These are phyloP conservation scores for Xylaria flabelliformis DNA, from an alignment of 495 filamentous ascomycete genomes.

Conservation along the genomic window DNA sequence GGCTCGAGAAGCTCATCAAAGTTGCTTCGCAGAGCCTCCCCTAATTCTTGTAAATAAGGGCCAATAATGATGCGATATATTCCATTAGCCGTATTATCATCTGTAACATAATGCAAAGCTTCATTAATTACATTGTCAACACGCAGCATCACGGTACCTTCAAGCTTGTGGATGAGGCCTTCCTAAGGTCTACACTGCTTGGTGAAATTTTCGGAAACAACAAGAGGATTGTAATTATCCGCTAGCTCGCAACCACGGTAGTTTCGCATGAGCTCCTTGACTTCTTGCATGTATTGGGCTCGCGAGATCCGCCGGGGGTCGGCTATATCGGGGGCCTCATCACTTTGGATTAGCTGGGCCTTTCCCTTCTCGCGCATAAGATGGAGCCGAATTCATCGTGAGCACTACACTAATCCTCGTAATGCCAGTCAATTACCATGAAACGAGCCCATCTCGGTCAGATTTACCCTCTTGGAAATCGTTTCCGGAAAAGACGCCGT, in stretches of 20 bases:
- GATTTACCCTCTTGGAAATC: no score
- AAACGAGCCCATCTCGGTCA: no score
- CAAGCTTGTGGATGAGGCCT: background rate
- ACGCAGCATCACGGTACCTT: background rate
- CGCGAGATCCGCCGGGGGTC: background rate
- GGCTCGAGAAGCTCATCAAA: background rate
- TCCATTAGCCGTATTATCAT: background rate
- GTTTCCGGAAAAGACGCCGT: no score
- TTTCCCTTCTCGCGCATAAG: background rate
- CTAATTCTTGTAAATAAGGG: background rate
- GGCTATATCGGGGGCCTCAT: background rate
- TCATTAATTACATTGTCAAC: background rate
- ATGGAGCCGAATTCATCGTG: no score
- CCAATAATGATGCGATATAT: background rate
- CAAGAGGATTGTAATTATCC: background rate
- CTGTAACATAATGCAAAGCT: background rate
- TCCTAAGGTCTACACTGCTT: background rate
- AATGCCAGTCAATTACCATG: no score
- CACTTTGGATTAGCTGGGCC: background rate
- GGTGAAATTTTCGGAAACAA: background rate
- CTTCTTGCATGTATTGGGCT: background rate
- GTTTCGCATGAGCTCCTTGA: background rate
- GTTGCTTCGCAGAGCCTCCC: background rate
- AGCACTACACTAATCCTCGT: no score
- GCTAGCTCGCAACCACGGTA: background rate